Evolutionary conservation across 352 stramenopile species (phyloP).

Genomic region (Phytophthora aleatoria): DNA sequence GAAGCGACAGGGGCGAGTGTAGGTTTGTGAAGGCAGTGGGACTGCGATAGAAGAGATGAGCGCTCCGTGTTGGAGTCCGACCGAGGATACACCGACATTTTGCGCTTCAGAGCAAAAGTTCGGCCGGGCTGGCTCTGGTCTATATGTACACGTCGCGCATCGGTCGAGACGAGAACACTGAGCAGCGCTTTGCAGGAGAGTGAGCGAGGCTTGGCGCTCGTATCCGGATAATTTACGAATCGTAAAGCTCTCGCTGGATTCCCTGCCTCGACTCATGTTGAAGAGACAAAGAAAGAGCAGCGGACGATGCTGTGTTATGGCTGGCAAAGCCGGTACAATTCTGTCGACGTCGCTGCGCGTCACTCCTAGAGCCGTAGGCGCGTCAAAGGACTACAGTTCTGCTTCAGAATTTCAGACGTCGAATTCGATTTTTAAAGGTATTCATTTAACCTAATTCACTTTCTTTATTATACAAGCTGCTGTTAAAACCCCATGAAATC

Average conservation of each 20-base stretch:
- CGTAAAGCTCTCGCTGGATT: not conserved
- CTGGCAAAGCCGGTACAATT: not conserved
- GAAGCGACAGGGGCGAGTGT: constrained; percentile 25
- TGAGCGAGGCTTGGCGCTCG: not conserved
- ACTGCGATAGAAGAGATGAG: constrained; percentile 10
- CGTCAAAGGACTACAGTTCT: not conserved
- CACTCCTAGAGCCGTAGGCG: not conserved
- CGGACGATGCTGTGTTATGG: not conserved
- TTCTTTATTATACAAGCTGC: no score
- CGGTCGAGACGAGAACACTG: not conserved
- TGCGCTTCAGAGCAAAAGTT: not conserved
- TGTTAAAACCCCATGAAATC: no score
- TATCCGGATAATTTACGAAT: not conserved
- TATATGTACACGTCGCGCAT: not conserved
- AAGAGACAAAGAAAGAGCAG: not conserved
- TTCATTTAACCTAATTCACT: no score
- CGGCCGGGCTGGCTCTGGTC: not conserved
- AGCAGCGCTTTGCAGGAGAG: not conserved
- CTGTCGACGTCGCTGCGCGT: not conserved
- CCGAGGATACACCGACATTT: not conserved
- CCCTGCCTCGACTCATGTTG: not conserved
- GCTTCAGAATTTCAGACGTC: not conserved
- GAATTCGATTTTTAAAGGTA: not conserved
- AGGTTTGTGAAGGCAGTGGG: constrained; percentile 28
- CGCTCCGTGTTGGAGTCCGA: not conserved